phyloP scores from a whole-genome alignment of 768 basidiomycete genomes.

The Pholiota conissans region DNA sequence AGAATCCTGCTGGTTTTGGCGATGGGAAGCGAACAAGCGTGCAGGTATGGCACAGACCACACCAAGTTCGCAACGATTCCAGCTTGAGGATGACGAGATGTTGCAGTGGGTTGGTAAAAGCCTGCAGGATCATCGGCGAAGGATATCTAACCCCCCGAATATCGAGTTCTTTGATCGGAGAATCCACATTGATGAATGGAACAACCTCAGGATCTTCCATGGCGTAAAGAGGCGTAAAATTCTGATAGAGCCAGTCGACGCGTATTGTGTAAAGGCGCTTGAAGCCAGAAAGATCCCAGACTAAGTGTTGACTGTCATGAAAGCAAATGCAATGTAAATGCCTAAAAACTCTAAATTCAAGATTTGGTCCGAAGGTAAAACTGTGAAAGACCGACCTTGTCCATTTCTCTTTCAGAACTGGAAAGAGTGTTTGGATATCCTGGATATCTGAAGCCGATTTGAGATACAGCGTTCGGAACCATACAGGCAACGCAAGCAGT shows the following conservation, averaged over 20 bases:
- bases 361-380: background rate
- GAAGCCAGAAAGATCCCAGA: constrained; percentile 28
- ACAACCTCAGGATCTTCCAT: constrained; percentile 14
- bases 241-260: constrained; percentile 26
- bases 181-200: constrained; percentile 24
- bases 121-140: constrained; percentile 27
- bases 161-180: constrained; percentile 26
- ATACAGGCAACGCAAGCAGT: constrained; percentile 25
- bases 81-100: constrained; percentile 26
- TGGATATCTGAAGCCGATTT: constrained; percentile 22
- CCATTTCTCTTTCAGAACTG: constrained; percentile 24
- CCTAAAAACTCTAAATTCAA: constrained; percentile 21
- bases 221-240: constrained; percentile 10
- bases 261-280: constrained; percentile 22
- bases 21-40: constrained; percentile 24
- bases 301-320: constrained; percentile 5
- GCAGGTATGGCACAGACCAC: constrained; percentile 35
- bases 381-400: constrained; percentile 9
- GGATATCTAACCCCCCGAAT: constrained; percentile 31
- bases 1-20: constrained; percentile 23
- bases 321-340: constrained; percentile 31
- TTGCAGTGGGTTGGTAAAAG: constrained; percentile 20
- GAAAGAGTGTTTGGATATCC: constrained; percentile 23
- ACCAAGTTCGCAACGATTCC: constrained; percentile 30
- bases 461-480: constrained; percentile 33